Conservation (phyloP, 176 grass and related monocot species). For the Stipa capillata region DNA sequence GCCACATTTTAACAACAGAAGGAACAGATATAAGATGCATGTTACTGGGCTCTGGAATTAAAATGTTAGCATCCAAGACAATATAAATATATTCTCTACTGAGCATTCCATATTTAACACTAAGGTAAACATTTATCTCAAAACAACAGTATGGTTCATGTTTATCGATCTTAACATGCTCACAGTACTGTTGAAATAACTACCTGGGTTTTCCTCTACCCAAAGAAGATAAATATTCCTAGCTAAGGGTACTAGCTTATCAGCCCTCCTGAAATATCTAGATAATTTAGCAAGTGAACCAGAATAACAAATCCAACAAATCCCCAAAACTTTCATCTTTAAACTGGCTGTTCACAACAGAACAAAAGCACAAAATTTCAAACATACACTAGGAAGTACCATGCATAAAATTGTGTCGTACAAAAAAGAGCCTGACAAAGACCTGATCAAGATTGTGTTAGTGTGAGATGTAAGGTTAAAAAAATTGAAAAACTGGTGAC, state of each 20-base stretch:
- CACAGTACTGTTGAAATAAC: background rate
- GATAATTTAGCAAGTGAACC: background rate
- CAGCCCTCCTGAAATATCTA: background rate
- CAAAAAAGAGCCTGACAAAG: background rate
- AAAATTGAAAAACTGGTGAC: background rate
- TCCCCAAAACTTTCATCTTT: background rate
- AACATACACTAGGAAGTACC: background rate
- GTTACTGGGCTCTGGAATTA: too few relatives aligned
- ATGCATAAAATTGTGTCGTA: background rate
- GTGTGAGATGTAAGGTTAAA: background rate
- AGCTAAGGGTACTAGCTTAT: background rate
- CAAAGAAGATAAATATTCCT: background rate
- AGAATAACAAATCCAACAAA: background rate
- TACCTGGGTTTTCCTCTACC: background rate
- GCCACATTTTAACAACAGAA: too few relatives aligned
- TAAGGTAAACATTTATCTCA: background rate
- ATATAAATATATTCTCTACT: too few relatives aligned
- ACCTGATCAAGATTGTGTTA: background rate
- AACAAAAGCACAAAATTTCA: background rate
- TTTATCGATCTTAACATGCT: background rate
- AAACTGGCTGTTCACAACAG: background rate
- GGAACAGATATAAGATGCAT: too few relatives aligned
- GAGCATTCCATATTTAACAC: background rate
- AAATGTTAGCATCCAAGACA: too few relatives aligned
- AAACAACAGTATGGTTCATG: background rate